These are phyloP conservation scores for Moricandia arvensis DNA, from an alignment of 345 rosid species.

Conservation along the genomic window DNA sequence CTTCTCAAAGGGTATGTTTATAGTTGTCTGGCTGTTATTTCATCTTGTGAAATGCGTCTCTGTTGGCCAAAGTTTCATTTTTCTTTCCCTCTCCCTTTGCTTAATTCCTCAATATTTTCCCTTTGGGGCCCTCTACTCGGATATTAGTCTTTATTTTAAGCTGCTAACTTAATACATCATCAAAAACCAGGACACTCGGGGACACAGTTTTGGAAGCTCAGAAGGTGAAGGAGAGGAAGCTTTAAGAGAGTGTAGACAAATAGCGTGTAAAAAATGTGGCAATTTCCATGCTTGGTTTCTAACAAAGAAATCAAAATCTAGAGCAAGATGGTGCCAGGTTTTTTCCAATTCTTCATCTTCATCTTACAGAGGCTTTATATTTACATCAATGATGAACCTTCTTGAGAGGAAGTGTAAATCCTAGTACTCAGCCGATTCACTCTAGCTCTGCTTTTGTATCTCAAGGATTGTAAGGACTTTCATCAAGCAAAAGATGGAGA, in stretches of 20 bases:
- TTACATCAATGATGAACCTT: conserved; percentile 1
- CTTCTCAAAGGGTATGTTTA: conserved; percentile 69
- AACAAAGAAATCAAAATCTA: conserved; percentile 73
- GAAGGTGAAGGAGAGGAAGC: conserved; percentile 63
- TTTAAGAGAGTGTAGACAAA: conserved; percentile 73
- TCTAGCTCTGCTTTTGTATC: conserved; percentile 9
- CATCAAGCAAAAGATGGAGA: conserved; percentile 98
- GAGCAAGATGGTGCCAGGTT: conserved; percentile 99
- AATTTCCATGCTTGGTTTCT: conserved; percentile 77
- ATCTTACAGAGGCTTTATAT: conserved; percentile 2
- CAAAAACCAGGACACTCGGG: conserved; percentile 48
- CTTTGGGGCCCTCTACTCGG: not conserved
- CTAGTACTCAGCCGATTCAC: not conserved
- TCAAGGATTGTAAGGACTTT: conserved; percentile 89
- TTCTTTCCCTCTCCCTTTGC: not conserved
- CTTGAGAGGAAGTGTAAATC: conserved; percentile 7
- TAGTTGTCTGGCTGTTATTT: conserved; percentile 6
- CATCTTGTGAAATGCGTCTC: not conserved
- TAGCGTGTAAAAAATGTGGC: conserved; percentile 84
- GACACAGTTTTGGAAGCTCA: conserved; percentile 55
- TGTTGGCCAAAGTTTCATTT: conserved; percentile 7
- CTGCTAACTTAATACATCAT: conserved; percentile 27
- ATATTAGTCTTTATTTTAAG: conserved; percentile 18
- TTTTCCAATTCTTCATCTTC: conserved; percentile 35
- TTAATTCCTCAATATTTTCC: conserved; percentile 5